A percentile compares a stretch with the other conserved stretches of the same genome.
Conservation (phyloP, 2,329 filamentous ascomycete genomes). For the Neocucurbitaria cava region DNA sequence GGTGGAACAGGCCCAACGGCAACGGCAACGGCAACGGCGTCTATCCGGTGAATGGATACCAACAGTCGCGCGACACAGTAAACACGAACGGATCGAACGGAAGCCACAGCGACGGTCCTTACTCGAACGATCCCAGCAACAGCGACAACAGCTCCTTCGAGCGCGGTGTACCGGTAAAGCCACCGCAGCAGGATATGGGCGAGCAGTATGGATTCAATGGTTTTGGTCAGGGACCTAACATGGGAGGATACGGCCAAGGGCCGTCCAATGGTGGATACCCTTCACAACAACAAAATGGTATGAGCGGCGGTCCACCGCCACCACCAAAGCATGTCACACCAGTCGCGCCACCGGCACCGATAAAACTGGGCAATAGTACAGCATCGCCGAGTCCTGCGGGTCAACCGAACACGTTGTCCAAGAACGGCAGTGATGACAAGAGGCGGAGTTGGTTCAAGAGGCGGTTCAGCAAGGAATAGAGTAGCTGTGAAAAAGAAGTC, state of each 20-base stretch:
- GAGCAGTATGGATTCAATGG: constrained; percentile 67
- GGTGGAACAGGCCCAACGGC: constrained; percentile 45
- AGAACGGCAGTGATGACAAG: constrained; percentile 59
- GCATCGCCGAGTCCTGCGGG: constrained; percentile 12
- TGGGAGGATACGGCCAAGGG: constrained; percentile 48
- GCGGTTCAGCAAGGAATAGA: constrained; percentile 73
- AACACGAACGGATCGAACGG: constrained; percentile 77
- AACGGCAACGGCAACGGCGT: constrained; percentile 48
- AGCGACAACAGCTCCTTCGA: constrained; percentile 94
- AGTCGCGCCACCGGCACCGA: constrained; percentile 30
- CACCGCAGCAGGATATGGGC: constrained; percentile 45
- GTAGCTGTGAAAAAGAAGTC: background rate
- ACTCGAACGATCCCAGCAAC: constrained; percentile 88
- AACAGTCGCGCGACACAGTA: constrained; percentile 86
- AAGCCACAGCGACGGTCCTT: constrained; percentile 71
- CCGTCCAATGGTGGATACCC: constrained; percentile 25
- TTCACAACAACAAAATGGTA: constrained; percentile 27
- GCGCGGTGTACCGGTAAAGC: constrained; percentile 61
- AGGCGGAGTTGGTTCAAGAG: constrained; percentile 89
- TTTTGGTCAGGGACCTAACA: constrained; percentile 54
- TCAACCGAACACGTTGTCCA: constrained; percentile 28
- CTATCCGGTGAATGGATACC: constrained; percentile 64
- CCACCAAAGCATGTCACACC: constrained; percentile 27
- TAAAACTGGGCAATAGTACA: constrained; percentile 28
- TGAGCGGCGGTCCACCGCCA: constrained; percentile 15